Base-by-base conservation (phyloP, 345 rosid species). In the Citrus cavaleriei region DNA sequence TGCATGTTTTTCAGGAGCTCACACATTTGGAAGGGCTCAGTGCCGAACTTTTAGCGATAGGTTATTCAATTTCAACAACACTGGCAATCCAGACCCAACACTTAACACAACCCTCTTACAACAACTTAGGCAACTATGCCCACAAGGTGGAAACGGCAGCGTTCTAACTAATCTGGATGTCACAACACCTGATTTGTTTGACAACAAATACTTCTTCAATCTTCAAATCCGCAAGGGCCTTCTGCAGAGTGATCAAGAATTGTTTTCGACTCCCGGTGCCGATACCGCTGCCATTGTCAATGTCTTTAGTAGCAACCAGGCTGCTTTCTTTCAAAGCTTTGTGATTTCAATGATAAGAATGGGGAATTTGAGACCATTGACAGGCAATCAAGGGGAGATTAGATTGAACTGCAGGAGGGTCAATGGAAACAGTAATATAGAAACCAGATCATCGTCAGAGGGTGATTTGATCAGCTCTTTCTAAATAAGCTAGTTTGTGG, bases 21-120 rank as follows among this genome's bases (percentile, higher is more conserved):
- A 92, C 76, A 92, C 96, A 10, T 90, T 90, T 79, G 96, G 96
- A 4, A 78, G 96, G 65, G 90, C 78, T 19, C 79, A 69, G 28
- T 92, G 94, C 22, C 5, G 18, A 14, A 66, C 77, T 0, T 88
- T 92, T 79, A 14, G 0, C 3, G n/a, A n/a, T 3, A 79, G 96
- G 2, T 76, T 92, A 32, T 90, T 77, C 85, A 79, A 89, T 78
- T 92, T 89, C 82, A 90, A 4, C 57, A 30, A 35, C 25, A 82
- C 87, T 1, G 84, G 83, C 8, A 74, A 18, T 25, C 89, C 94
- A 0, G 96, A 92, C 65, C 91, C 90, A 4, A 83, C 87, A 18
- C 13, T 92, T 19, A 79, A 90, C 87, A 3, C 90, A 30, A 85
- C 88, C 16, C 85, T 76, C 72, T 80, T 87, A 65, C 75, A 37